Evolutionary conservation across 2,329 filamentous ascomycete genomes (phyloP).

Genomic region (Fusarium solani-melongenae): DNA sequence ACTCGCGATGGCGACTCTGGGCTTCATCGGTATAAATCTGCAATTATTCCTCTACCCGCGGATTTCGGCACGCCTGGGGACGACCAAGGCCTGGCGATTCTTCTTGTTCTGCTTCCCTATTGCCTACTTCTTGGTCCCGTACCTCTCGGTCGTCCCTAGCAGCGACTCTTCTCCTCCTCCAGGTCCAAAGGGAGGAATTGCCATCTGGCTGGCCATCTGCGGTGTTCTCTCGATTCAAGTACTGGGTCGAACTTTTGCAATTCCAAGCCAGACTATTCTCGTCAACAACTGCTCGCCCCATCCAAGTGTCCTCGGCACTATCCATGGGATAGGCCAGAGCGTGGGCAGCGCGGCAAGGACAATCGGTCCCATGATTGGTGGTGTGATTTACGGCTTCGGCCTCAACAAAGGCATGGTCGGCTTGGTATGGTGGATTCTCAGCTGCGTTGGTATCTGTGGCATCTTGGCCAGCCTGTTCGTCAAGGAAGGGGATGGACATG

Average conservation of each 20-base stretch:
- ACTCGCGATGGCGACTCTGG: constrained; percentile 81
- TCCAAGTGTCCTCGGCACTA: constrained; percentile 58
- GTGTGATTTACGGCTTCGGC: constrained; percentile 69
- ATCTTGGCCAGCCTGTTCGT: constrained; percentile 65
- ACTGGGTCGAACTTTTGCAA: constrained; percentile 71
- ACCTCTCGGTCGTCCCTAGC: constrained; percentile 63
- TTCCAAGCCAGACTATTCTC: constrained; percentile 59
- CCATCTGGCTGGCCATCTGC: constrained; percentile 74
- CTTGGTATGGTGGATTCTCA: constrained; percentile 67
- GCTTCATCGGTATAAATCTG: constrained; percentile 78
- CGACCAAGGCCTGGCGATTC: constrained; percentile 16
- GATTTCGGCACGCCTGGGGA: constrained; percentile 23
- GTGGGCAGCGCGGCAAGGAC: constrained; percentile 69
- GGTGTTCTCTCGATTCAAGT: constrained; percentile 73
- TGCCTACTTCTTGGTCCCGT: constrained; percentile 75
- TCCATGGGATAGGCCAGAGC: constrained; percentile 67
- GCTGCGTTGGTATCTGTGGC: constrained; percentile 60
- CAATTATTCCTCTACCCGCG: constrained; percentile 43
- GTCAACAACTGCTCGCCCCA: constrained; percentile 62
- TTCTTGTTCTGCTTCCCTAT: constrained; percentile 62
- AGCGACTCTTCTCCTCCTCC: constrained; percentile 56
- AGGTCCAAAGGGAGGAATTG: constrained; percentile 61
- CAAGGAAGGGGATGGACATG: constrained; percentile 71
- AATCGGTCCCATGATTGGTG: constrained; percentile 69
- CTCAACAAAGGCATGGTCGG: constrained; percentile 68